These are phyloP conservation scores for Amphirosellinia nigrospora DNA, from an alignment of 495 filamentous ascomycete genomes.

Conservation along the genomic window DNA sequence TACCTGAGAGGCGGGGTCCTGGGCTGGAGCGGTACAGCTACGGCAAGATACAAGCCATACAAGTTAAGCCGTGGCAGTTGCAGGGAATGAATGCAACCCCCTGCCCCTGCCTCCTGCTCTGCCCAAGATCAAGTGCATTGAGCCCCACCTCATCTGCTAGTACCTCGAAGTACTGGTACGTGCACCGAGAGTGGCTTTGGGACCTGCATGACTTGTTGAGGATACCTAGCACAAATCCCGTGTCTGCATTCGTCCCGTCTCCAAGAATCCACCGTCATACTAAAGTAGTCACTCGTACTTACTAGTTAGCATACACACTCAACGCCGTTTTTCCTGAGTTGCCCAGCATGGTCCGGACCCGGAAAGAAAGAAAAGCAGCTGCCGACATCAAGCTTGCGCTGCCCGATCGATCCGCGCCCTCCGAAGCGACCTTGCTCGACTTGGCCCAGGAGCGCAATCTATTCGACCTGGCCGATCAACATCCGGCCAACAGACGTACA, in stretches of 20 bases:
- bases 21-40: not conserved
- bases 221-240: no score
- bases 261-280: not conserved
- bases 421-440: slow-evolving; percentile 66
- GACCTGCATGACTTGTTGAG: not conserved
- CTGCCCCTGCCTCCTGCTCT: no score
- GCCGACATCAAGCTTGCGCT: slow-evolving; percentile 62
- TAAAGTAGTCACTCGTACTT: not conserved
- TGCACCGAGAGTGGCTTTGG: not conserved
- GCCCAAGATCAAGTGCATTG: not conserved
- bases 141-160: not conserved
- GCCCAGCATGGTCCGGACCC: slow-evolving; percentile 50
- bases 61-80: not conserved
- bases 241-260: not conserved
- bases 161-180: not conserved
- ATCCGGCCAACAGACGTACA: slow-evolving; percentile 37
- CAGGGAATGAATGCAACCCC: not conserved
- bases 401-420: slow-evolving; percentile 62
- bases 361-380: slow-evolving; percentile 54
- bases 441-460: slow-evolving; percentile 65
- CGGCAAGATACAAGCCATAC: not conserved
- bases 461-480: slow-evolving; percentile 48
- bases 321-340: not conserved
- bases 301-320: not conserved
- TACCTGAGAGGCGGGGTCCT: not conserved